phyloP scores from a whole-genome alignment of 2,329 filamentous ascomycete species.

The Coleophoma cylindrospora region DNA sequence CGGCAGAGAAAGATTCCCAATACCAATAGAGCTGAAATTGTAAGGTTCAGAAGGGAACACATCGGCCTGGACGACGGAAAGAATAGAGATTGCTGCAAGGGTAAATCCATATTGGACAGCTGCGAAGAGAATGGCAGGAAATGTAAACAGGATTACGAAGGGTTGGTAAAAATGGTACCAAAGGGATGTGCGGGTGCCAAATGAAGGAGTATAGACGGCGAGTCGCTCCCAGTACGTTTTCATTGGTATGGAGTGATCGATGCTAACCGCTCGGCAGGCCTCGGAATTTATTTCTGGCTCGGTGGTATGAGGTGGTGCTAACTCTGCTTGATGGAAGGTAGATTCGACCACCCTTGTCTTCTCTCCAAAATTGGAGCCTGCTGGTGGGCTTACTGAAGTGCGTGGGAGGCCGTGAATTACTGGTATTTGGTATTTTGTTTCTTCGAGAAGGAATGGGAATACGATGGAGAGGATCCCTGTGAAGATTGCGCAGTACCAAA shows the following conservation, averaged over 20 bases:
- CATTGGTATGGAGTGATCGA: slow-evolving; percentile 21
- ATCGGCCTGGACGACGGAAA: slow-evolving; percentile 28
- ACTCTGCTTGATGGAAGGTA: too few relatives aligned
- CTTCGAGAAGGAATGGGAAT: slow-evolving; percentile 39
- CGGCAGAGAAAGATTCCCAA: slow-evolving; percentile 34
- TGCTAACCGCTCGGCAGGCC: too few relatives aligned
- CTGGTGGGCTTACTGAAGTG: not conserved
- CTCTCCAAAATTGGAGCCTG: too few relatives aligned
- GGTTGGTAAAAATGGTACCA: slow-evolving; percentile 31
- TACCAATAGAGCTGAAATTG: slow-evolving; percentile 29
- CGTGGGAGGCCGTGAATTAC: not conserved
- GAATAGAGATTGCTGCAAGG: slow-evolving; percentile 31
- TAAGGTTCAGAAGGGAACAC: slow-evolving; percentile 33
- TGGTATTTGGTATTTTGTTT: slow-evolving; percentile 27
- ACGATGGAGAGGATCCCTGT: slow-evolving; percentile 31
- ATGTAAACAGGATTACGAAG: slow-evolving; percentile 28
- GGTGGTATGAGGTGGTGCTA: too few relatives aligned
- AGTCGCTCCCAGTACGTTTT: slow-evolving; percentile 39
- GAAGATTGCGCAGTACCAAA: slow-evolving; percentile 39
- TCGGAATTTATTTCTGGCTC: too few relatives aligned
- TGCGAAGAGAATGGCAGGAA: slow-evolving; percentile 33
- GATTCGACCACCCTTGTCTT: too few relatives aligned
- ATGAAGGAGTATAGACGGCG: slow-evolving; percentile 21
- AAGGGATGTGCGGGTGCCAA: slow-evolving; percentile 23
- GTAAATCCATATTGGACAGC: slow-evolving; percentile 32